These are phyloP conservation scores for Cladosporium oxysporum DNA, from an alignment of 2,329 filamentous ascomycete species.

Conservation along the genomic window DNA sequence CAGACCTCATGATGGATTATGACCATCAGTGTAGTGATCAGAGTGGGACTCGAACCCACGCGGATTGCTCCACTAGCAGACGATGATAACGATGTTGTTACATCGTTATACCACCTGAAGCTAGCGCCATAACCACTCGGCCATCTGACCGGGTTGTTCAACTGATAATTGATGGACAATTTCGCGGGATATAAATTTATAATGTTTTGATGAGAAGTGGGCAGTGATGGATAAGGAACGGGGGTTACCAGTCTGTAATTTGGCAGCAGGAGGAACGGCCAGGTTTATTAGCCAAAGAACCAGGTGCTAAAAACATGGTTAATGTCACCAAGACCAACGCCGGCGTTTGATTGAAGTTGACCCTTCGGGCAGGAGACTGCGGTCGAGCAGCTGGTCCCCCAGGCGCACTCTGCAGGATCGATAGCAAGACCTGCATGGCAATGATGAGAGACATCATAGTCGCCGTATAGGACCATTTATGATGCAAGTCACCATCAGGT, in stretches of 20 bases:
- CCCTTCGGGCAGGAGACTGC: too few relatives aligned
- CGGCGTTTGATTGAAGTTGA: too few relatives aligned
- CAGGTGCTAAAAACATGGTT: too few relatives aligned
- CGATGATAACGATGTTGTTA: not conserved
- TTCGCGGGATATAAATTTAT: too few relatives aligned
- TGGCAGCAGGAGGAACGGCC: too few relatives aligned
- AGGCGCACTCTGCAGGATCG: not conserved
- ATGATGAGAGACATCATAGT: not conserved
- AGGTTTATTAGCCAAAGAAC: too few relatives aligned
- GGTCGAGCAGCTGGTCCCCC: not conserved
- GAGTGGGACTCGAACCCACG: slow-evolving; percentile 20
- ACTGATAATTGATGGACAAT: not conserved
- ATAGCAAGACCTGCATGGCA: not conserved
- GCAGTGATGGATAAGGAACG: too few relatives aligned
- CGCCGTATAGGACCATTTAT: not conserved
- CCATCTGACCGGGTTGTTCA: not conserved
- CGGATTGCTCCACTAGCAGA: slow-evolving; percentile 13
- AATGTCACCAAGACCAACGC: too few relatives aligned
- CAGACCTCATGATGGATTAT: too few relatives aligned
- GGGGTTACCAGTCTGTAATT: too few relatives aligned
- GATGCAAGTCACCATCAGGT: not conserved
- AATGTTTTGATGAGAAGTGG: not conserved
- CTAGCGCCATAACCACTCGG: slow-evolving; percentile 19
- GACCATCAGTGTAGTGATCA: too few relatives aligned
- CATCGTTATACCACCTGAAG: not conserved